These are phyloP conservation scores for Andrographis paniculata DNA, from an alignment of 305 asterid species.

Conservation along the genomic window DNA sequence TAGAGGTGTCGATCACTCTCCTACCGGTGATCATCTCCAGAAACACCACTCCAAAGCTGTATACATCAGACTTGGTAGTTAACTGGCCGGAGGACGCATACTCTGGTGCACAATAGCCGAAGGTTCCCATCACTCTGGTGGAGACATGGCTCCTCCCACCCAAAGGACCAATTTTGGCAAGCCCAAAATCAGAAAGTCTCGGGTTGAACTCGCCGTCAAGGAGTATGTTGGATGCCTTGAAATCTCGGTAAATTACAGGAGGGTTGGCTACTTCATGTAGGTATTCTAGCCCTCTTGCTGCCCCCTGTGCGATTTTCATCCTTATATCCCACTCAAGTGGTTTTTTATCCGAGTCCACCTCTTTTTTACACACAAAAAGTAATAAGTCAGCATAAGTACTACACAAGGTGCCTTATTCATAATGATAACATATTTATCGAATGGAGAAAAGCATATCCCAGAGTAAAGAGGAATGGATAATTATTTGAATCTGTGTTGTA, in stretches of 20 bases:
- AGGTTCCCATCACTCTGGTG: conserved; percentile 51
- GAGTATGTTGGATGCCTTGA: conserved; percentile 47
- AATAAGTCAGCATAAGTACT: too few species aligned
- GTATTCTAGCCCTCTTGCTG: conserved; percentile 44
- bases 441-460: background rate
- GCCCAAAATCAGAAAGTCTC: conserved; percentile 46
- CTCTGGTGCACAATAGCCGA: conserved; percentile 55
- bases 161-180: conserved; percentile 39
- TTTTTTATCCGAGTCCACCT: conserved; percentile 16
- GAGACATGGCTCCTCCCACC: conserved; percentile 25
- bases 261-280: conserved; percentile 41
- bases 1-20: conserved; percentile 33
- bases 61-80: conserved; percentile 40
- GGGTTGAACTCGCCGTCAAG: conserved; percentile 33
- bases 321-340: conserved; percentile 44
- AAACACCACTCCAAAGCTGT: conserved; percentile 47
- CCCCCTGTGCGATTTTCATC: conserved; percentile 46
- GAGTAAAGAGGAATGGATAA: background rate
- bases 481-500: too few species aligned
- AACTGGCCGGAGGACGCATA: conserved; percentile 34
- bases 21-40: conserved; percentile 43
- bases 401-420: too few species aligned
- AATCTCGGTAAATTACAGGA: conserved; percentile 45
- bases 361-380: too few species aligned
- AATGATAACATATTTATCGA: too few species aligned